Conservation (phyloP, 768 basidiomycete species). For the Agrocybe praecox region DNA sequence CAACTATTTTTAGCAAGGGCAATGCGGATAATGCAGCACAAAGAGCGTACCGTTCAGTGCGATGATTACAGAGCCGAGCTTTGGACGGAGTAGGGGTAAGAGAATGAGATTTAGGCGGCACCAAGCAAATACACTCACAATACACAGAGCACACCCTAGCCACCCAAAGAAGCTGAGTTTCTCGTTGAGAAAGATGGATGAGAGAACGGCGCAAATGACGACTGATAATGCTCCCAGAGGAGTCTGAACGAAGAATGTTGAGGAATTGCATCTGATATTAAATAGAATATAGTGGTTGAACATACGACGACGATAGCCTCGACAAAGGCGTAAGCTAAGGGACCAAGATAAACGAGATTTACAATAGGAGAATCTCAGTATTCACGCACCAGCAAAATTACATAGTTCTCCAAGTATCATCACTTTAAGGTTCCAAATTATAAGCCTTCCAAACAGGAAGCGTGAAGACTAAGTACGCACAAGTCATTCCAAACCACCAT, state of each 20-base stretch:
- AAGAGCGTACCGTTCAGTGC: conserved; percentile 74
- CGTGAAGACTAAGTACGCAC: conserved; percentile 41
- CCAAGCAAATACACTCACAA: conserved; percentile 51
- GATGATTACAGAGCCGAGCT: conserved; percentile 88
- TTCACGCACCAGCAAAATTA: conserved; percentile 74
- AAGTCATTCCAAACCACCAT: conserved; percentile 96
- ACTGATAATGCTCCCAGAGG: conserved; percentile 96
- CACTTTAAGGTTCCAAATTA: conserved; percentile 52
- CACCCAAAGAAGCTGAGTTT: conserved; percentile 95
- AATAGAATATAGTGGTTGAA: conserved; percentile 10
- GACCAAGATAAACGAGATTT: conserved; percentile 17
- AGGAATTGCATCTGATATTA: neutral
- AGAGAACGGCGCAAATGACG: conserved; percentile 91
- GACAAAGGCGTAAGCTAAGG: conserved; percentile 81
- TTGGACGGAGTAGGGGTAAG: neutral
- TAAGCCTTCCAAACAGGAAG: neutral
- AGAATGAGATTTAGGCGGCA: neutral
- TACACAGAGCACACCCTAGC: conserved; percentile 91
- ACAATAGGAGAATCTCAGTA: conserved; percentile 22
- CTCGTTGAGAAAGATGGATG: conserved; percentile 92
- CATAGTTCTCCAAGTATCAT: conserved; percentile 92
- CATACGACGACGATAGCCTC: conserved; percentile 90
- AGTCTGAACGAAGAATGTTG: conserved; percentile 52
- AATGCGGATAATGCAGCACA: conserved; percentile 23
- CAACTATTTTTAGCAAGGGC: conserved; percentile 10